Base-by-base conservation (phyloP, 345 rosid species). In the Gossypium ekmanianum region DNA sequence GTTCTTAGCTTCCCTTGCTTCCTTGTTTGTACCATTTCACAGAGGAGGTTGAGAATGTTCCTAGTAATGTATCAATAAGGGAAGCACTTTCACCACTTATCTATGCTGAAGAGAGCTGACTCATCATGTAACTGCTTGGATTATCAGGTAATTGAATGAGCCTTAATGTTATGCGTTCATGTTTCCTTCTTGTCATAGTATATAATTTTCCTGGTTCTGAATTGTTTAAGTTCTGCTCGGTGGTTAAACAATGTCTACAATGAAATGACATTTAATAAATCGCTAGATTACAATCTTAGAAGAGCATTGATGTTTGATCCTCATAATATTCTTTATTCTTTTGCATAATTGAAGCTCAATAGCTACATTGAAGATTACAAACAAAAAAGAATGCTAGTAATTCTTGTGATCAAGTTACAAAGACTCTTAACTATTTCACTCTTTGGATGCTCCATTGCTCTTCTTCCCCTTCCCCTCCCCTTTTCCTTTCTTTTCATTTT, bases 51-150 rank as follows among this genome's bases (percentile, higher is more conserved):
- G 6, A 34, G n/a, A 13, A 13, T 3, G 13, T 11, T 34, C 29
- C 61, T 4, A 43, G 3, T 7, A 27, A 44, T 79, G 64, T 55
- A 74, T 74, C 75, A 61, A 68, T 61, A 78, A 43, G 50, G 71
- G 71, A 68, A 41, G 73, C 13, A 58, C 29, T 11, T 69, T 44
- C 17, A 55, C 66, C 43, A 3, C 52, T 7, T 24, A 20, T 27
- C 48, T 14, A 9, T 29, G 9, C 52, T 61, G 27, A 55, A 22
- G 24, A 39, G 47, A 48, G 70, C 48, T 7, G 29, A 34, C 50
- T 22, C 16, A 43, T 29, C n/a, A 26, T 67, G 47, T 39, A 22
- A 22, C 12, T 55, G 12, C 39, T n/a, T 48, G 41, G 72, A 48
- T 48, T 14, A 47, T 24, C 18, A 12, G 11, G 11, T 45, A 62